A percentile compares a stretch with the other conserved stretches of the same genome.
phyloP scores from a whole-genome alignment of 1,284 basidiomycete genomes.

The Xerocomus amazonicus region DNA sequence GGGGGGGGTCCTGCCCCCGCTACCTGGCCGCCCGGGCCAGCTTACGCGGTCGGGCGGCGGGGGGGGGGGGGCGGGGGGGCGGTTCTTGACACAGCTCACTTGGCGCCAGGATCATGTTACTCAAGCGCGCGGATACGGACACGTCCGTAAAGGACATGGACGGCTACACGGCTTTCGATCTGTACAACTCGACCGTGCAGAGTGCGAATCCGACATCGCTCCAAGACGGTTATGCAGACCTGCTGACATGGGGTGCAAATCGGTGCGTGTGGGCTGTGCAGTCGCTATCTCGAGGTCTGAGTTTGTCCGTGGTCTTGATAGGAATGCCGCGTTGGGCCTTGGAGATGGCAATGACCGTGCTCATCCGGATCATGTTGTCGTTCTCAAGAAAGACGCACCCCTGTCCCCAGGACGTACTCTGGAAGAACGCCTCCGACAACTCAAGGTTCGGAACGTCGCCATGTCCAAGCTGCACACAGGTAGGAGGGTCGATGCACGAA shows the following conservation, averaged over 20 bases:
- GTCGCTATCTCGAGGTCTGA: too few relatives aligned
- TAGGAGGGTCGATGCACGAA: conserved; percentile 11
- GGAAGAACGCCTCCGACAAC: conserved; percentile 51
- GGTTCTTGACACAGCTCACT: too few relatives aligned
- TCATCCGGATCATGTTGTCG: conserved; percentile 76
- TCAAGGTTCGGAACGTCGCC: conserved; percentile 61
- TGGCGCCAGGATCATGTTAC: conserved; percentile 59
- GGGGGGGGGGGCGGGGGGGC: too few relatives aligned
- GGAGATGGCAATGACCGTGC: conserved; percentile 78
- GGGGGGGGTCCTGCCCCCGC: too few relatives aligned
- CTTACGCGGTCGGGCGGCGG: too few relatives aligned
- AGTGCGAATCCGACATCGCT: conserved; percentile 59
- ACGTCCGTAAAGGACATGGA: conserved; percentile 78
- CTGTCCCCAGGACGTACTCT: conserved; percentile 23
- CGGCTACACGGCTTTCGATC: conserved; percentile 90
- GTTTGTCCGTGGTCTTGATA: conserved; percentile 20
- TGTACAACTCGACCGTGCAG: conserved; percentile 88
- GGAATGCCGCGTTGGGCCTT: conserved; percentile 83
- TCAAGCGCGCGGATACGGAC: conserved; percentile 77
- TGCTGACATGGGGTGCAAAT: conserved; percentile 93
- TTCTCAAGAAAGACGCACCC: conserved; percentile 39
- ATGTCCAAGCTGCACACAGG: conserved; percentile 86
- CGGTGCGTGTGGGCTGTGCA: conserved; percentile 38
- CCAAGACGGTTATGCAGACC: conserved; percentile 46
- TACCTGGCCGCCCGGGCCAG: too few relatives aligned